A percentile compares a stretch with the other conserved stretches of the same genome.
Evolutionary conservation across 306 rosid genomes (phyloP).

Genomic region (Quercus rubra): DNA sequence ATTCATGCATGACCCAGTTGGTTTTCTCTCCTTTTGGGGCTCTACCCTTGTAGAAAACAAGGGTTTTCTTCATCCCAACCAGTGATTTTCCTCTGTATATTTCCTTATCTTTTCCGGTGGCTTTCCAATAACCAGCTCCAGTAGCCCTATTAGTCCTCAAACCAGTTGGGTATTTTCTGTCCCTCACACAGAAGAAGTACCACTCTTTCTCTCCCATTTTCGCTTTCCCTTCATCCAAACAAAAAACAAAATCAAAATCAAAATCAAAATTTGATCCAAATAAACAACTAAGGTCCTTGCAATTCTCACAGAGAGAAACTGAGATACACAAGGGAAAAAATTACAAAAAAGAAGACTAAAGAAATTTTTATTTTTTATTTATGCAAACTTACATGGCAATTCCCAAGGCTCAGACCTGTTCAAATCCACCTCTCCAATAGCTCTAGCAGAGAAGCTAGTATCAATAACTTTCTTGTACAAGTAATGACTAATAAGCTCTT

Average conservation of each 20-base stretch:
- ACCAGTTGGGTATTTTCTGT: conserved; percentile 95
- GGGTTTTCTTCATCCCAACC: conserved; percentile 96
- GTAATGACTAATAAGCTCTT: conserved; percentile 90
- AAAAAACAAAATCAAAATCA: background rate
- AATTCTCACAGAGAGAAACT: background rate
- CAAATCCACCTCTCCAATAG: conserved; percentile 93
- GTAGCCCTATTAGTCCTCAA: conserved; percentile 94
- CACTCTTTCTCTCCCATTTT: conserved; percentile 96
- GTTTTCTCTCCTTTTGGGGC: conserved; percentile 97
- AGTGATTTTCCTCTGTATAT: conserved; percentile 74
- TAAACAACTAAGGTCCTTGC: background rate
- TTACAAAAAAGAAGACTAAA: background rate
- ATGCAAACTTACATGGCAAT: conserved; percentile 62
- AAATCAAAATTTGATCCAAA: background rate
- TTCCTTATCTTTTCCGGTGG: conserved; percentile 92
- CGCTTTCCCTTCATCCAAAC: conserved; percentile 59
- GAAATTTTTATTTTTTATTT: background rate
- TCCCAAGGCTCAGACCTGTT: conserved; percentile 99
- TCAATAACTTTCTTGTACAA: conserved; percentile 63
- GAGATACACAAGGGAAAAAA: background rate
- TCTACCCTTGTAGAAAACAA: conserved; percentile 89
- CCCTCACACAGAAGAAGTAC: conserved; percentile 96
- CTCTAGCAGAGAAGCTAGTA: conserved; percentile 51
- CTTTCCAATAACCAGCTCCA: conserved; percentile 95
- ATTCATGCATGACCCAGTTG: conserved; percentile 97